Evolutionary conservation across 805 yeast genomes (phyloP), one percentile per base, ranked within the genome.

Genomic region (Nakazawaea populi): DNA sequence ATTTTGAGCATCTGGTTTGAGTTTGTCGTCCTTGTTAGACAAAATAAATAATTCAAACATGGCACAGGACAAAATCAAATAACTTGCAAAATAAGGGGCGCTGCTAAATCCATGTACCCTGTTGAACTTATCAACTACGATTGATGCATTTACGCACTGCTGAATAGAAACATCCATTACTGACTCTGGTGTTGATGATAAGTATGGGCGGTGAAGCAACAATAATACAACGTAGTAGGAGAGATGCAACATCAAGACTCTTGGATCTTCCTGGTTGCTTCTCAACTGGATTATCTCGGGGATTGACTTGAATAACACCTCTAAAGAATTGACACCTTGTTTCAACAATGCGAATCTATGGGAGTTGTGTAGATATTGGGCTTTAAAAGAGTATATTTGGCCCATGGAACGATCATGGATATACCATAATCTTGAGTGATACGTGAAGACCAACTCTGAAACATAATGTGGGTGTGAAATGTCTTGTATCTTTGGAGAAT

Each of bases 381-480:
- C 68, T 44, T 63, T 64, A 52, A 61, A 64, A 1, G 71, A 67
- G 51, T 66, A 67, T 5, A 67, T 67, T 48, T 67, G 70, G 10
- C 65, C 59, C 35, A 65, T 56, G 18, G 56, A 58, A 31, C 64
- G 49, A 50, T 66, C 71, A 54, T 63, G 63, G 18, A 63, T 55
- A 46, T 61, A 65, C 70, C 70, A 66, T 34, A 66, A 42, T 32
- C 58, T 56, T 2, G 69, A 57, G 42, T 65, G 68, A n/a, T 55
- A 52, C 2, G 67, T 54, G 54, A 65, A 65, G 10, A 58, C 54
- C 14, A 58, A 44, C 46, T 63, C 68, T 18, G 60, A 51, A 6
- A 61, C 28, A 29, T 55, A 53, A 18, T 47, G 36, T 11, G 55
- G 54, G 28, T 14, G 11, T 18, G 34, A 30, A 14, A 28, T 43